phyloP scores from a whole-genome alignment of 2,329 filamentous ascomycete species.

The Xylaria sp. region DNA sequence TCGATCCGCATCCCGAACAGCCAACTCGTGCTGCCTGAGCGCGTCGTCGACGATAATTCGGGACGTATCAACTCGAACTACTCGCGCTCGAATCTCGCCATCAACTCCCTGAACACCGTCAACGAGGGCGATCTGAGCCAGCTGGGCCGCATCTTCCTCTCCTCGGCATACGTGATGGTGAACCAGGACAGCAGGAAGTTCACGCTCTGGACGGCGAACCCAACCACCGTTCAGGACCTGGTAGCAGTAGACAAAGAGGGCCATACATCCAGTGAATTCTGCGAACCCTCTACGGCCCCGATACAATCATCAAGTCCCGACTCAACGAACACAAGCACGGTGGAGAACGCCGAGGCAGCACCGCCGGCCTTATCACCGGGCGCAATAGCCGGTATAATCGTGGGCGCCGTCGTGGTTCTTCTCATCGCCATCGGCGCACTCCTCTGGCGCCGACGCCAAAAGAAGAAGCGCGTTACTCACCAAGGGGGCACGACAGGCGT shows the following conservation, averaged over 20 bases:
- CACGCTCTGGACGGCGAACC: slow-evolving; percentile 22
- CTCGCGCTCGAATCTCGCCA: slow-evolving; percentile 21
- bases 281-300: background rate
- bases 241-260: slow-evolving; percentile 1
- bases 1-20: slow-evolving; percentile 28
- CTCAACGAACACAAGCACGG: background rate
- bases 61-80: slow-evolving; percentile 18
- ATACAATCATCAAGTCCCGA: background rate
- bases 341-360: too few relatives aligned
- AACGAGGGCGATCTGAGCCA: slow-evolving; percentile 25
- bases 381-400: background rate
- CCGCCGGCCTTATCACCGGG: background rate
- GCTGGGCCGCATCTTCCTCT: slow-evolving; percentile 25
- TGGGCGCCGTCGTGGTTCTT: background rate
- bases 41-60: slow-evolving; percentile 12
- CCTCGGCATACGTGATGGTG: slow-evolving; percentile 29
- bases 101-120: slow-evolving; percentile 24
- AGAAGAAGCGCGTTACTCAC: background rate
- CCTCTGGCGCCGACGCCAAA: background rate
- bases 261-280: background rate
- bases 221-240: slow-evolving; percentile 6
- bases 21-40: slow-evolving; percentile 30
- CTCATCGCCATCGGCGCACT: background rate
- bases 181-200: slow-evolving; percentile 28
- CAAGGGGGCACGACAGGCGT: background rate